Conservation (phyloP, 305 asterid species). For the Andrographis paniculata region DNA sequence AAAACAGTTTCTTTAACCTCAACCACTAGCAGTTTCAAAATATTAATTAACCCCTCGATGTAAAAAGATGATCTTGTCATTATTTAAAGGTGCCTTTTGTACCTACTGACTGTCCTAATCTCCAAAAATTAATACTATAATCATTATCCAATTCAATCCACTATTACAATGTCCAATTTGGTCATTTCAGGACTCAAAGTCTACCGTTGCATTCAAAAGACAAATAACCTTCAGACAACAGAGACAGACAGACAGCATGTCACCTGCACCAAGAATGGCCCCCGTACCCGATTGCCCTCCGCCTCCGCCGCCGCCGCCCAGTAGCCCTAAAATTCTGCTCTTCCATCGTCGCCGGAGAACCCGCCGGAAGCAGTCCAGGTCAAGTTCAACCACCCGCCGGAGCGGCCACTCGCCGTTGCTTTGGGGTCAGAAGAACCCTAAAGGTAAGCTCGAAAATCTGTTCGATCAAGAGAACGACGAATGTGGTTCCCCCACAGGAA, state of each 20-base stretch:
- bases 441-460: slow-evolving; percentile 34
- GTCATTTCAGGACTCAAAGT: background rate
- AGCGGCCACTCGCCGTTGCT: too few species aligned
- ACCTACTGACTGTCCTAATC: too few species aligned
- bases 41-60: too few species aligned
- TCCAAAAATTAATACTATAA: too few species aligned
- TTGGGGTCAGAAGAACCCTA: too few species aligned
- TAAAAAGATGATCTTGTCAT: too few species aligned
- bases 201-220: background rate
- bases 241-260: slow-evolving; percentile 14
- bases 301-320: slow-evolving; percentile 62
- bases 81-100: too few species aligned
- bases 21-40: too few species aligned
- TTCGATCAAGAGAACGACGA: slow-evolving; percentile 35
- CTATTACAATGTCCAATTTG: background rate
- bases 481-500: slow-evolving; percentile 10
- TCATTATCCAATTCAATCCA: too few species aligned
- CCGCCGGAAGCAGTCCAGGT: slow-evolving; percentile 44
- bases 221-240: background rate
- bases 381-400: slow-evolving; percentile 18
- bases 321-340: slow-evolving; percentile 68
- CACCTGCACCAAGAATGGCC: slow-evolving; percentile 20
- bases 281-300: slow-evolving; percentile 34
- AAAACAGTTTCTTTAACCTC: too few species aligned
- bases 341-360: slow-evolving; percentile 50